Percentiles rank a stretch among this genome's conserved stretches.
These are phyloP conservation scores for Peronosclerospora sorghi DNA, from an alignment of 352 stramenopile species.

Conservation along the genomic window DNA sequence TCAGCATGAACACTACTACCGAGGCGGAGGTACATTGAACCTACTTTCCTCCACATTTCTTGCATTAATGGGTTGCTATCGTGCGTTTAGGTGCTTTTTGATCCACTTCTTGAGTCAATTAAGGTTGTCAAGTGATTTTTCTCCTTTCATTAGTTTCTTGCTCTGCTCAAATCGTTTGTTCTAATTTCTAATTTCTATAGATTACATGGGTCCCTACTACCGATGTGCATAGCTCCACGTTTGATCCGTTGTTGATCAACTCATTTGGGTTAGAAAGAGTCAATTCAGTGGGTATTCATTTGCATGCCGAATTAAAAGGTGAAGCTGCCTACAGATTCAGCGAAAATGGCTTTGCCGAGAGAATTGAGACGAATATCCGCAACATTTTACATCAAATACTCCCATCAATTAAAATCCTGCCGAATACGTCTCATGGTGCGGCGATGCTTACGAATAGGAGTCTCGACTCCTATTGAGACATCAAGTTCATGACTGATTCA, in stretches of 20 bases:
- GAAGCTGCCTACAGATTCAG: background rate
- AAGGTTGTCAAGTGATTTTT: constrained; percentile 13
- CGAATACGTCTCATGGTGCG: constrained; percentile 15
- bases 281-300: constrained; percentile 27
- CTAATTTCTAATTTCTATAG: constrained; percentile 11
- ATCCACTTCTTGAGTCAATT: constrained; percentile 26
- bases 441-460: background rate
- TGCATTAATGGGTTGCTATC: background rate
- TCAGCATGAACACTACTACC: constrained; percentile 7
- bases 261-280: constrained; percentile 14
- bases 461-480: too few species aligned
- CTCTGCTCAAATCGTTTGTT: too few species aligned
- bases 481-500: background rate
- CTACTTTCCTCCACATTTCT: background rate
- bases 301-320: constrained; percentile 17
- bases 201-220: constrained; percentile 22
- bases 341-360: constrained; percentile 12
- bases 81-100: constrained; percentile 12
- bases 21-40: constrained; percentile 8
- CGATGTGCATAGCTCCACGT: constrained; percentile 22
- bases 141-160: background rate
- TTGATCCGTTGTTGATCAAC: constrained; percentile 20
- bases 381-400: constrained; percentile 15
- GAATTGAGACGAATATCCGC: constrained; percentile 28
- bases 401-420: constrained; percentile 10